Evolutionary conservation across 306 rosid species (phyloP).

Genomic region (Castanea crenata): DNA sequence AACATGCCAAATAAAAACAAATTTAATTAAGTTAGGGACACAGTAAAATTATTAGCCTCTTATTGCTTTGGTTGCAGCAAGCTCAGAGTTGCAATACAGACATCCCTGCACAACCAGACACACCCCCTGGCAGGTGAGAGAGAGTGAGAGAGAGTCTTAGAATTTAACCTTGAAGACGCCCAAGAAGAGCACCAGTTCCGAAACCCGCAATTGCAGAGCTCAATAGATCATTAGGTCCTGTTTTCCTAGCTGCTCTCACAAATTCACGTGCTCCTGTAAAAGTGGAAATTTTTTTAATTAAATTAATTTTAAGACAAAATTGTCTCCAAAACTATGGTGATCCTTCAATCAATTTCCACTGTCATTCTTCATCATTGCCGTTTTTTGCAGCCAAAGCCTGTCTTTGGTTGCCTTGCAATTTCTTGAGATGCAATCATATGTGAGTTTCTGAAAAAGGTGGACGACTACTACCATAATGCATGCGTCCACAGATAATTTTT

Average conservation of each 20-base stretch:
- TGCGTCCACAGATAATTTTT: not conserved
- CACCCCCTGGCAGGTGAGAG: not conserved
- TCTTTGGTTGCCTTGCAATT: not conserved
- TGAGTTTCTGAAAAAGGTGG: not conserved
- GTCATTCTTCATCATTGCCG: not conserved
- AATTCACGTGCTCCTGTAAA: constrained; percentile 76
- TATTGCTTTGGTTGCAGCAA: not conserved
- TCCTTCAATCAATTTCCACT: not conserved
- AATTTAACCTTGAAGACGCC: constrained; percentile 82
- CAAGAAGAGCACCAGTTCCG: constrained; percentile 85
- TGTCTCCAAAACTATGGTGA: not conserved
- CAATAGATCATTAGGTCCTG: constrained; percentile 69
- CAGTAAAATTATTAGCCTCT: not conserved
- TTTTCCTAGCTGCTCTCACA: constrained; percentile 60
- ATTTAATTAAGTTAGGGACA: not conserved
- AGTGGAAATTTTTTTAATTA: not conserved
- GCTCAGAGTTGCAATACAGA: not conserved
- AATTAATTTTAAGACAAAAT: not conserved
- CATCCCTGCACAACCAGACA: not conserved
- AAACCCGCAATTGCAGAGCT: constrained; percentile 80
- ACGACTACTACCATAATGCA: not conserved
- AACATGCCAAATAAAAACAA: constrained; percentile 21
- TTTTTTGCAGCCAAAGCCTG: not conserved
- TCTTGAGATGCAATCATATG: not conserved
- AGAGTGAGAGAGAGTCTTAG: not conserved